Conservation (phyloP, 495 filamentous ascomycete genomes). For the Penicillium flavigenum region DNA sequence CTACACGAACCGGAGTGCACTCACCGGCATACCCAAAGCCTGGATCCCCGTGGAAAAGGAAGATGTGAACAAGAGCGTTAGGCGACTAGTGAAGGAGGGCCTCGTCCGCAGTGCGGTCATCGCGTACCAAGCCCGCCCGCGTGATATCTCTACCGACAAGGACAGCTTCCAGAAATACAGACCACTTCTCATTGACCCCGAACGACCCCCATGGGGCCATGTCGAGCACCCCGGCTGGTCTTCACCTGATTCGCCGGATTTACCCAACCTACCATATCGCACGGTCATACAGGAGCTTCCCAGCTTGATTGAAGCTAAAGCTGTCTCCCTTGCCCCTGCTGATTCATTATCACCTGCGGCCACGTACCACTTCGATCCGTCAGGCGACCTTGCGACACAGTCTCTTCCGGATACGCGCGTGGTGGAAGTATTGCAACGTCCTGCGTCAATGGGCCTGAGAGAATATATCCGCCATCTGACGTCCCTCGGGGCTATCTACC, state of each 20-base stretch:
- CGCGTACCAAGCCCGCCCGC: slow-evolving; percentile 73
- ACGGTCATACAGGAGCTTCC: slow-evolving; percentile 84
- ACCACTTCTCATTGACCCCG: slow-evolving; percentile 35
- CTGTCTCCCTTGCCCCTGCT: slow-evolving; percentile 73
- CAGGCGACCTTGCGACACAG: slow-evolving; percentile 22
- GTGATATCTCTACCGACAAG: slow-evolving; percentile 41
- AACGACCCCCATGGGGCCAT: slow-evolving; percentile 67
- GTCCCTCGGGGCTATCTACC: slow-evolving; percentile 60
- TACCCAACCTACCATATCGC: slow-evolving; percentile 76
- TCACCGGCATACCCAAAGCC: slow-evolving; percentile 78
- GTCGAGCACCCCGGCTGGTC: slow-evolving; percentile 90
- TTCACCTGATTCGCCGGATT: slow-evolving; percentile 67
- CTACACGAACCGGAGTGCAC: slow-evolving; percentile 77
- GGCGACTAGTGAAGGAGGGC: slow-evolving; percentile 68
- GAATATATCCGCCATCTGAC: slow-evolving; percentile 77
- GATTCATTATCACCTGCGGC: slow-evolving; percentile 44
- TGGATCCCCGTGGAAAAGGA: slow-evolving; percentile 82
- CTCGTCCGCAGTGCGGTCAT: slow-evolving; percentile 76
- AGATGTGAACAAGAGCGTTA: slow-evolving; percentile 65
- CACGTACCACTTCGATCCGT: slow-evolving; percentile 33
- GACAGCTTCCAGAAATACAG: slow-evolving; percentile 33
- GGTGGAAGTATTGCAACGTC: slow-evolving; percentile 68
- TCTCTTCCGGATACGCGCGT: slow-evolving; percentile 57
- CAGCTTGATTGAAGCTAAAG: slow-evolving; percentile 90
- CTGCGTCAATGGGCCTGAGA: slow-evolving; percentile 70